Percentiles rank a stretch among this genome's conserved stretches.
Conservation (phyloP, 2,329 filamentous ascomycete species). For the Alternaria triticimaculans region DNA sequence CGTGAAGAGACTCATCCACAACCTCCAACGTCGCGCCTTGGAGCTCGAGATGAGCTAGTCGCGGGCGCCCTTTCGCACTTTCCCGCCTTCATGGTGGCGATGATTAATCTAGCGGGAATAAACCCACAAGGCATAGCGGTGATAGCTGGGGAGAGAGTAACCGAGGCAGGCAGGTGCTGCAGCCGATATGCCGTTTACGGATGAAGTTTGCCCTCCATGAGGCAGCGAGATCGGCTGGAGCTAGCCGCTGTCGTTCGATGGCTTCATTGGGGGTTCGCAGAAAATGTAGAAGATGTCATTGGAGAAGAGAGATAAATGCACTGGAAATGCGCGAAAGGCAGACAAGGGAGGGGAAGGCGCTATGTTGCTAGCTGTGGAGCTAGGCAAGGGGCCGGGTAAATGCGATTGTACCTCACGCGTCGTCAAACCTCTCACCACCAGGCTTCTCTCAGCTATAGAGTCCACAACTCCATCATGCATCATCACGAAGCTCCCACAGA, state of each 20-base stretch:
- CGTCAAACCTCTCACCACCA: not conserved
- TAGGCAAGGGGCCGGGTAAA: not conserved
- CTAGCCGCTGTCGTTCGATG: not conserved
- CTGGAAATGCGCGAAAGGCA: not conserved
- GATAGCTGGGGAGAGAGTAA: not conserved
- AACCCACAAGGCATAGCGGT: slow-evolving; percentile 1
- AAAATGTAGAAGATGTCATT: not conserved
- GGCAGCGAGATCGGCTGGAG: not conserved
- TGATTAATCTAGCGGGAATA: slow-evolving; percentile 1
- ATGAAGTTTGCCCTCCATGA: not conserved
- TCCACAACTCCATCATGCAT: not conserved
- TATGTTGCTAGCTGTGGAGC: not conserved
- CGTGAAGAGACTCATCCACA: not conserved
- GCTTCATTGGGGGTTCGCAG: not conserved
- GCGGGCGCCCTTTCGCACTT: slow-evolving; percentile 1
- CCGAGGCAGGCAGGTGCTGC: slow-evolving; percentile 1
- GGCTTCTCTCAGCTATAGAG: not conserved
- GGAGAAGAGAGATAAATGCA: not conserved
- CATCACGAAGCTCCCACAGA: not conserved
- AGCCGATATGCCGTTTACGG: not conserved
- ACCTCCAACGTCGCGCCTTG: not conserved
- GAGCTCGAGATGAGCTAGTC: slow-evolving; percentile 4
- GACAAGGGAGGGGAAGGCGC: not conserved
- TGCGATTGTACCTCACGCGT: not conserved
- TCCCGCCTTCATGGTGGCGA: slow-evolving; percentile 4